These are phyloP conservation scores for Apiospora phragmitis DNA, from an alignment of 2,329 filamentous ascomycete genomes.

Conservation along the genomic window DNA sequence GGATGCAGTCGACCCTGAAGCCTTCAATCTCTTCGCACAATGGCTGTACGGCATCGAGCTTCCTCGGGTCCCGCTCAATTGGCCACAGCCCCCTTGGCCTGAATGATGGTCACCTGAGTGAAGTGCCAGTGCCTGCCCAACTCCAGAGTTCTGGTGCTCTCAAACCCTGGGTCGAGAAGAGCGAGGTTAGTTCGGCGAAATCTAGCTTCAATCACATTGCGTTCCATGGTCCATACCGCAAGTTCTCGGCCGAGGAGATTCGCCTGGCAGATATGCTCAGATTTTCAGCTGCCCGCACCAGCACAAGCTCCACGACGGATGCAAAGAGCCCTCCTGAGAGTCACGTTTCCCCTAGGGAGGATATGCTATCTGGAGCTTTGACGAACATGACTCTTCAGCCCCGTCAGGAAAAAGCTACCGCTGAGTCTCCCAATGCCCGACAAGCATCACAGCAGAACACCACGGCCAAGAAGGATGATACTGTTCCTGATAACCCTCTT, in stretches of 20 bases:
- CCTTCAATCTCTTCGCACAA: slow-evolving; percentile 3
- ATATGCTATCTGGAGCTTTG: no score
- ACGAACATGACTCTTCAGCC: no score
- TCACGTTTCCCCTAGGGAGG: no score
- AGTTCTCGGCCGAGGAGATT: not conserved
- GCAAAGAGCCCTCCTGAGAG: not conserved
- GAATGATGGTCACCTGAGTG: not conserved
- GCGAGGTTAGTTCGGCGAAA: not conserved
- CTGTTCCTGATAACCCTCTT: not conserved
- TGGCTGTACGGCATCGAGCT: not conserved
- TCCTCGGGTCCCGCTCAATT: not conserved
- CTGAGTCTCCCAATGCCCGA: no score
- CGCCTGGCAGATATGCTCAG: not conserved
- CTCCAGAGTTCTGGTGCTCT: not conserved
- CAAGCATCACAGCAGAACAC: not conserved
- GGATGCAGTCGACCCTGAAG: not conserved
- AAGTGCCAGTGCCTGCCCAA: not conserved
- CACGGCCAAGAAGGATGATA: not conserved
- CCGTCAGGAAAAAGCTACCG: no score
- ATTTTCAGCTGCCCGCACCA: not conserved
- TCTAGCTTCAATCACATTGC: not conserved
- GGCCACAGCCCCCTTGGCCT: not conserved
- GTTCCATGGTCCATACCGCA: not conserved
- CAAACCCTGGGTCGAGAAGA: not conserved
- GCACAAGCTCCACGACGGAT: not conserved